Evolutionary conservation across 495 filamentous ascomycete species (phyloP), one percentile per base, ranked within the genome.

Genomic region (Penicillium manginii): DNA sequence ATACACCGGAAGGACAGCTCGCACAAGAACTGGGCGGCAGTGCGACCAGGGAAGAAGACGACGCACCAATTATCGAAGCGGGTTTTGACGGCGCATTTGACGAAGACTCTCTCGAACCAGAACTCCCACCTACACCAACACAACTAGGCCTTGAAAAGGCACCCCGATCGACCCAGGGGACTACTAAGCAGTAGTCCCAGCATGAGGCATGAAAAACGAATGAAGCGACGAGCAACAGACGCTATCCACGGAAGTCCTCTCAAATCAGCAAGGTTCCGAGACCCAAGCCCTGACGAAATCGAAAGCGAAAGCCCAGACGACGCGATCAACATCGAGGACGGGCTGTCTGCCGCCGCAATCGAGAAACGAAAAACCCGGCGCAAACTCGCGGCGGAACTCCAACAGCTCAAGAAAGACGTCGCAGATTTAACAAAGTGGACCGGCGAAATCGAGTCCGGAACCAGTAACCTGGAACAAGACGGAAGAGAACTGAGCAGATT

Each of bases 121-220:
- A 89, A 35, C 75, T 92, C 21, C 89, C 88, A 9, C 87, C 87
- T 10, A 91, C 88, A 4, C 88, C 88, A 18, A 85, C 84, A 31
- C 81, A 87, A 55, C 63, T 79, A 39, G 84, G 84, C 3, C 71
- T 87, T 53, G 82, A 79, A 57, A 70, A 67, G 40, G 74, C 72
- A 6, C 73, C 73, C 71, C 1, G 72, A 72, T 45, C 73, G 73
- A 39, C 65, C 67, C 1, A 72, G 58, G 59, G 72, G 71, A 11
- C 57, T 74, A 10, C 43, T 78, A 35, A 80, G 77, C 52, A 79
- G 77, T 56, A 81, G 76, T 46, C 78, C 80, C 4, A 78, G 67
- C 52, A 56, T 67, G 40, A 72, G 72, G 55, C 66, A 69, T 52
- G 67, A 63, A 32, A 70, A 65, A 52, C 57, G 62, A 58, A 60